A percentile compares a stretch with the other conserved stretches of the same genome.
Conservation (phyloP, 73 alveolate genomes). For the Tetrahymena malaccensis region DNA sequence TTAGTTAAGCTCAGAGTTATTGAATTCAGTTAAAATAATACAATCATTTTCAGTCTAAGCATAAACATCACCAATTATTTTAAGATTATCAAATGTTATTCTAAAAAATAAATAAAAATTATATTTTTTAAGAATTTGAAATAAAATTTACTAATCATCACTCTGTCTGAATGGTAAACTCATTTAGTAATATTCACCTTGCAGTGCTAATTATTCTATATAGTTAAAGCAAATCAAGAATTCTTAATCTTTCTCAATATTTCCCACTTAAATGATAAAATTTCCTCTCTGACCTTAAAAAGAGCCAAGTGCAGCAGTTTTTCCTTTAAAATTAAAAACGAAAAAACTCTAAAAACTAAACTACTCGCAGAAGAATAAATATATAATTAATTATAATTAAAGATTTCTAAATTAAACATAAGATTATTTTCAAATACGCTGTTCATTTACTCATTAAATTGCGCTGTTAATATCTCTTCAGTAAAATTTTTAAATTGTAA, state of each 20-base stretch:
- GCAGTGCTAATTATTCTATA: constrained; percentile 13
- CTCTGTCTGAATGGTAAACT: constrained; percentile 11
- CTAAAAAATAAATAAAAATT: background rate
- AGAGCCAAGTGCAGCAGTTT: constrained; percentile 36
- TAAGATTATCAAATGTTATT: background rate
- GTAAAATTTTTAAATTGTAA: too few species aligned
- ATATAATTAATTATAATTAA: too few species aligned
- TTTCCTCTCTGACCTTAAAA: constrained; percentile 24
- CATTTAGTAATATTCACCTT: constrained; percentile 37
- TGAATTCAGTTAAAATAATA: background rate
- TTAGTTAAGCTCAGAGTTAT: background rate
- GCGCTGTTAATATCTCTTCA: too few species aligned
- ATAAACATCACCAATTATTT: background rate
- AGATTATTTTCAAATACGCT: too few species aligned
- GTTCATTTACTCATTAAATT: too few species aligned
- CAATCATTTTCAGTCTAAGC: background rate
- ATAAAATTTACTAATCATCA: background rate
- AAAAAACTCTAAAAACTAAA: too few species aligned
- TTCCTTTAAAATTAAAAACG: background rate
- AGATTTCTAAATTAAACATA: too few species aligned
- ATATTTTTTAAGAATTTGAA: background rate
- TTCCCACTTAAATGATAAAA: constrained; percentile 42
- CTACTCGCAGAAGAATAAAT: too few species aligned
- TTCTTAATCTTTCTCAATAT: constrained; percentile 38
- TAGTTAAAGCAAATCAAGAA: background rate